Evolutionary conservation across 2,329 filamentous ascomycete genomes (phyloP).

Genomic region (Aspergillus amoenus): DNA sequence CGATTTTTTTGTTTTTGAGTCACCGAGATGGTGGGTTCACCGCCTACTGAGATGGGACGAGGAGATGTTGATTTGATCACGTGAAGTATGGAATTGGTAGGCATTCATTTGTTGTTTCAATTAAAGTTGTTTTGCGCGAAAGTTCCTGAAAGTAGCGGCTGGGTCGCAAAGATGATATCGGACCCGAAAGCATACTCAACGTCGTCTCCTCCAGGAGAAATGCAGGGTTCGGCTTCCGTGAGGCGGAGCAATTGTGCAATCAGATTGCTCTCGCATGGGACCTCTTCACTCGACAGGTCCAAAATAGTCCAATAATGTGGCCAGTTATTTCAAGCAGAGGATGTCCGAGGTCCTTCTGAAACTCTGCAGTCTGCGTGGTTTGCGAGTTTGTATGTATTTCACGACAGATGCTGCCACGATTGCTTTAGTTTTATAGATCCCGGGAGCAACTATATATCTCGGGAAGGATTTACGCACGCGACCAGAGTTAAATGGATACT

Average conservation of each 20-base stretch:
- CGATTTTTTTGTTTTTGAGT: conserved; percentile 10
- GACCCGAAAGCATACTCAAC: no score
- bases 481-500: not conserved
- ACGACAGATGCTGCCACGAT: not conserved
- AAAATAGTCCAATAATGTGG: no score
- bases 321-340: no score
- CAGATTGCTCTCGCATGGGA: no score
- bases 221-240: no score
- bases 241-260: no score
- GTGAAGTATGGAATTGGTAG: not conserved
- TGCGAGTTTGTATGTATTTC: not conserved
- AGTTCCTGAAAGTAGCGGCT: not conserved
- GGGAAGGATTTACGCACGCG: not conserved
- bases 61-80: not conserved
- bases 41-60: conserved; percentile 12
- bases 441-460: not conserved
- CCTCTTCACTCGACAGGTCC: no score
- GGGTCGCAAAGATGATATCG: no score
- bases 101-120: not conserved
- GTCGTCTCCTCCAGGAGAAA: no score
- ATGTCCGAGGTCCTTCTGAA: not conserved
- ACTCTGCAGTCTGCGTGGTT: not conserved
- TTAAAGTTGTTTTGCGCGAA: not conserved
- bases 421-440: not conserved
- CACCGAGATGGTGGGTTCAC: conserved; percentile 14